Base-by-base conservation (phyloP, 2,329 filamentous ascomycete genomes). In the Lachnellula cervina region DNA sequence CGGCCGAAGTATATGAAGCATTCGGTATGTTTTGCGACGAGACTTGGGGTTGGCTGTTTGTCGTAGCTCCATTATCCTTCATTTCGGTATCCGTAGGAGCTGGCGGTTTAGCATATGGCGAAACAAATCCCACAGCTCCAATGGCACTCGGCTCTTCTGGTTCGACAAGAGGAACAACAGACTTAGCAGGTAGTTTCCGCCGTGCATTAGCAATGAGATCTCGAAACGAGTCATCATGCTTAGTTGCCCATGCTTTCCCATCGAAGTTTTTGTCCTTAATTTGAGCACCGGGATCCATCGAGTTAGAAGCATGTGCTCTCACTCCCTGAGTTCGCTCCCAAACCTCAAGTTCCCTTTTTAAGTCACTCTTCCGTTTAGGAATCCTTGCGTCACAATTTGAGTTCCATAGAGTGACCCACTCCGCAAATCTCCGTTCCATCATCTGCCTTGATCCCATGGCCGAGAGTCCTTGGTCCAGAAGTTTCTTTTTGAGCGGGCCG, bases 321-420 rank as follows among this genome's bases (percentile, higher is more conserved):
- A 82, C 81, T 8, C 90, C 89, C 60, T 95, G 84, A 0, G 88
- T 93, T 45, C 84, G 80, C 71, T 99, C 94, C 93, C 94, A 97
- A 1, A 82, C 73, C 21, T 93, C 88, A 13, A 99, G 71, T 58
- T 97, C 93, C 14, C 81, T 82, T 16, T 96, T 72, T 4, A 99
- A 72, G 55, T 94, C 86, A 6, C 74, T 68, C 60, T 89, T 90
- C 11, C 78, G 77, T 68, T 87, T 88, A 0, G 90, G 90, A 1
- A 77, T 76, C 37, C 81, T 81, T 2, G 92, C 88, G 71, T 99
- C 94, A 72, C 91, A 96, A 69, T 99, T 99, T 11, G 95, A 89
- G 70, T 99, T 99, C 88, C 90, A 97, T 17, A 99, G 74, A 38
- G 94, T 97, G 51, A 94, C 80, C 92, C 92, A 99, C 71, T 99